A percentile compares a stretch with the other conserved stretches of the same genome.
These are phyloP conservation scores for Coniferiporia sulphurascens DNA, from an alignment of 1,284 basidiomycete genomes.

Conservation along the genomic window DNA sequence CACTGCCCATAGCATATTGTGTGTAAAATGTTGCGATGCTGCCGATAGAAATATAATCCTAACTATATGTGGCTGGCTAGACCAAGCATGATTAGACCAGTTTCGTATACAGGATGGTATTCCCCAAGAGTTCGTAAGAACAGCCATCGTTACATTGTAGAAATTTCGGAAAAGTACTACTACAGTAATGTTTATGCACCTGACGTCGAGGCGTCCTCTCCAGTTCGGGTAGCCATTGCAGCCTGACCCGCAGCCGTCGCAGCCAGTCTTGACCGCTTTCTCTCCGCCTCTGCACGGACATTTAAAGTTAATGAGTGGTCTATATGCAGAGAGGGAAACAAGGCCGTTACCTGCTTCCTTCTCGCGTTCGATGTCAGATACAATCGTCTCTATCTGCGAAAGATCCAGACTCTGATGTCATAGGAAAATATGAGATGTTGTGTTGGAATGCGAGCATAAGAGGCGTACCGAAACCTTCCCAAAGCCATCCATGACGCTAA, in stretches of 20 bases:
- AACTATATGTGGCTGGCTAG: too few species aligned
- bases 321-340: background rate
- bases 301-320: slow-evolving; percentile 1
- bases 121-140: background rate
- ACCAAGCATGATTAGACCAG: too few species aligned
- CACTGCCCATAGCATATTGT: too few species aligned
- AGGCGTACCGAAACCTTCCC: slow-evolving; percentile 78
- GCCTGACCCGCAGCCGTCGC: slow-evolving; percentile 81
- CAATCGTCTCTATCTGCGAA: slow-evolving; percentile 85
- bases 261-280: slow-evolving; percentile 73
- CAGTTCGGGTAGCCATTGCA: slow-evolving; percentile 66
- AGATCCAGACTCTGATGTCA: slow-evolving; percentile 71
- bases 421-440: slow-evolving; percentile 10
- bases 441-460: background rate
- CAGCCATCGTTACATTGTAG: background rate
- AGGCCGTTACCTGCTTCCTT: slow-evolving; percentile 80
- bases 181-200: slow-evolving; percentile 4
- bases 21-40: too few species aligned
- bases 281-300: slow-evolving; percentile 67
- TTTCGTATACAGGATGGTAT: too few species aligned
- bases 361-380: slow-evolving; percentile 88
- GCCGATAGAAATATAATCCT: too few species aligned
- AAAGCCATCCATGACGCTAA: slow-evolving; percentile 93
- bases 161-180: background rate
- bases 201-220: slow-evolving; percentile 32